Evolutionary conservation across 169 alveolate genomes (phyloP), one percentile per base, ranked within the genome.

Genomic region (Ophryocystis elektroscirrha): DNA sequence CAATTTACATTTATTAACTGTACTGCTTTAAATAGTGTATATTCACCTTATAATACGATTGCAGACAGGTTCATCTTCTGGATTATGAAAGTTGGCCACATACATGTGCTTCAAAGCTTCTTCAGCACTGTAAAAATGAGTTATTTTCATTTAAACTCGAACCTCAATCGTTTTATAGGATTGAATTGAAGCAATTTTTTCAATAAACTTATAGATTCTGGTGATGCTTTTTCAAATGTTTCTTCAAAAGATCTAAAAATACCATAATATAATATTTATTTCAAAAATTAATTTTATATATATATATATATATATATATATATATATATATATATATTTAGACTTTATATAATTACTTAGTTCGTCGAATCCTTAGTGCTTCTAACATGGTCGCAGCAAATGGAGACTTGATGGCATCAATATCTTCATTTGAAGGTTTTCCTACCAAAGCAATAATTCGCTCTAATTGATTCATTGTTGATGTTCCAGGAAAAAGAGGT

Each of bases 401-500:
- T 24, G 78, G 78, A 25, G 83, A 65, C 51, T 77, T 64, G 41
- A 79, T 72, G 1, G 87, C 73, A 32, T 70, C 84, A 29, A 76
- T 59, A 66, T 84, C 94, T 37, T 76, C 84, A 18, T 50, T 46
- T 7, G 83, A 39, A 0, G 90, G 93, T n/a, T 53, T 78, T 0
- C 94, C 96, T n/a, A 87, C 83, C n/a, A 87, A 67, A 51, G 82
- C 77, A 51, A 89, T 67, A 22, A 91, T 84, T 48, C 83, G 56
- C 35, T 85, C 91, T 26, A 88, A 75, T 50, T 91, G 96, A 57
- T 87, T 88, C 62, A 88, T 69, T n/a, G 98, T 91, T n/a, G 95
- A 81, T 19, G 93, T 7, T 50, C 98, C 98, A 26, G 96, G 96
- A 61, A 92, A 90, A 46, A 89, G 69, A 4, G 98, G 98, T 30